Base-by-base conservation (phyloP, 2,329 filamentous ascomycete genomes). In the Myriosclerotinia curreyana region DNA sequence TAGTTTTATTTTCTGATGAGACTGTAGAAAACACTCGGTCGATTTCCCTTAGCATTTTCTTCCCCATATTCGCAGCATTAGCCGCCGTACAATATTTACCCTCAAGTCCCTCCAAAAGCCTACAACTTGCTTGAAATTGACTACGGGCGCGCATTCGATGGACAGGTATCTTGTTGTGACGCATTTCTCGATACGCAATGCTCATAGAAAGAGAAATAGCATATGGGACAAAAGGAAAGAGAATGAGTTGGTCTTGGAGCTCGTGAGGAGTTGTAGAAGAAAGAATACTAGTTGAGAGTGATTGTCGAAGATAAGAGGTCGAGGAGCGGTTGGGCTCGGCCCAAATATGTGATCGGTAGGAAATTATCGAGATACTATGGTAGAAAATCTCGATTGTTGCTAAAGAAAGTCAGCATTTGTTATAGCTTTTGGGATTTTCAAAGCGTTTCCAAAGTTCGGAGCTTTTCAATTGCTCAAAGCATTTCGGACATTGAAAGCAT, bases 341-440 rank as follows among this genome's bases (percentile, higher is more conserved):
- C 64, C 66, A 68, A 14, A 54, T 60, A 61, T 67, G 69, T 1
- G 71, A 68, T n/a, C 85, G 80, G 58, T 83, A 86, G 0, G 85
- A 87, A 2, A 88, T 75, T 11, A 88, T 86, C 44, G 84, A 82
- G 8, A 88, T 82, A 3, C 85, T 83, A 69, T 88, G 84, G 69
- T 88, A 88, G 20, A 88, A 81, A 0, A 83, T 80, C 68, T 88
- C 85, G 8, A 88, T 79, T 0, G 85, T 86, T 9, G 80, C 84
- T 85, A 46, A 15, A 51, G 25, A 31, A 20, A 14, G 44, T 49
- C 3, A 56, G 12, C 48, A n/a, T 14, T 8, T 17, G 20, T 40
- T 44, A 9, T n/a, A 5, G n/a, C 3, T 9, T 12, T 25, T 31
- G 28, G 28, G 28, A 31, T 31, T 5, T 31, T 31, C 28, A 31